Evolutionary conservation across 2,329 filamentous ascomycete species (phyloP), one percentile per base, ranked within the genome.

Genomic region (Colletotrichum liaoningense): DNA sequence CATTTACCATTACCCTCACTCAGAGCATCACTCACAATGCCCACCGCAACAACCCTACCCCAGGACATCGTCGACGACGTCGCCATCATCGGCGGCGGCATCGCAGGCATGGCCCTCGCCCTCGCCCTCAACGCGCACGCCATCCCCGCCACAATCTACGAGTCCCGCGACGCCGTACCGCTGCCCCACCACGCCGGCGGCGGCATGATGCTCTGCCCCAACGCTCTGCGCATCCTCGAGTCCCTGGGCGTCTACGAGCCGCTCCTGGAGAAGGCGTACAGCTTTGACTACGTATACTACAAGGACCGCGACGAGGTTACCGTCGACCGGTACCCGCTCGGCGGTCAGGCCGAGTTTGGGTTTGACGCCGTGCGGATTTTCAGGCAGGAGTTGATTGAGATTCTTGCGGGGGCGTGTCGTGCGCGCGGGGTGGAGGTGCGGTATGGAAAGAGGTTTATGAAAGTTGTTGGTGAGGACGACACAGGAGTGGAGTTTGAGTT

Each of bases 171-270:
- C 0, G 82, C 83, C 0, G 55, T 30, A 7, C 72, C 63, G 1
- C 60, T 52, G 6, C 81, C 85, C 1, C 82, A 86, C 2, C 83
- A 87, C 72, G 86, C 86, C 28, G 87, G 87, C 22, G 89, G 89
- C 3, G 88, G 87, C 1, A 82, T 92, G 35, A 89, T 90, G 86
- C 84, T 91, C 2, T 89, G 89, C 0, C 89, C 90, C 5, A 91
- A 91, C 66, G 88, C 88, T 0, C 83, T 92, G 1, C 83, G 84
- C 4, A 82, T 91, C 52, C 83, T 92, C 0, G 86, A 91, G 74
- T 78, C 77, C 0, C 79, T 91, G 0, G 85, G 83, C 0, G 80
- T 90, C 3, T 89, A 89, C 76, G 58, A 83, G 1, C 81, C 82
- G 3, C 81, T 91, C 63, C 80, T 81, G 8, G 74, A 80, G 0